These are phyloP conservation scores for Kwoniella europaea DNA, from an alignment of 768 basidiomycete species.

Conservation along the genomic window DNA sequence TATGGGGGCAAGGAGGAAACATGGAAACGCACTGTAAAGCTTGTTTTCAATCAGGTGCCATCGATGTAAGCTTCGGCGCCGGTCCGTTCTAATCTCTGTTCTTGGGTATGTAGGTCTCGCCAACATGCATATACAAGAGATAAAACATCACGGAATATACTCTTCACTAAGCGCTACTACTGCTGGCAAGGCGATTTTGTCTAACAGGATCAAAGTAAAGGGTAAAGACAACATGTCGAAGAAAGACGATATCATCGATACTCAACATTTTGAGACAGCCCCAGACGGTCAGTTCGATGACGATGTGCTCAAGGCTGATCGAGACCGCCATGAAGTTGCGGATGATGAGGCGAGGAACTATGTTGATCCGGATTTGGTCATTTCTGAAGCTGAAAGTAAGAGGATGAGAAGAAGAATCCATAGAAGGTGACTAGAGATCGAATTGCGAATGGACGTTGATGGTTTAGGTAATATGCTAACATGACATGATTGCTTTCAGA, in stretches of 20 bases:
- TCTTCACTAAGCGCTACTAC: no score
- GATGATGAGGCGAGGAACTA: slow-evolving; percentile 36
- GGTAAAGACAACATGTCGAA: background rate
- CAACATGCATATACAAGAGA: no score
- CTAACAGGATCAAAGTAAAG: background rate
- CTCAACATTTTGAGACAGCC: slow-evolving; percentile 4
- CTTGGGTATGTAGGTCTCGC: no score
- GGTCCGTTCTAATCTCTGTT: no score
- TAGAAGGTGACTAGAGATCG: no score
- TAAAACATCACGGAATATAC: no score
- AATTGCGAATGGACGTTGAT: no score
- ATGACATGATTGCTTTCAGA: slow-evolving; percentile 9
- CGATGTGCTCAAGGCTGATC: slow-evolving; percentile 7
- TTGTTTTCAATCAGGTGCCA: no score
- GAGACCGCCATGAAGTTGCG: slow-evolving; percentile 7
- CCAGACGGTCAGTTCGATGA: slow-evolving; percentile 3
- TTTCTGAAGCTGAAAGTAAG: slow-evolving; percentile 53
- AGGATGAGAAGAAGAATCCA: slow-evolving; percentile 33
- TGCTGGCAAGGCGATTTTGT: no score
- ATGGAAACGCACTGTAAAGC: no score
- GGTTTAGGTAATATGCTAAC: background rate
- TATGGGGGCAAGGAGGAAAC: no score
- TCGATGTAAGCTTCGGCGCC: no score
- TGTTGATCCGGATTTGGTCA: slow-evolving; percentile 33
- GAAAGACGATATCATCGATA: slow-evolving; percentile 8